These are phyloP conservation scores for Apiospora rasikravindrae DNA, from an alignment of 2,329 filamentous ascomycete species.

Conservation along the genomic window DNA sequence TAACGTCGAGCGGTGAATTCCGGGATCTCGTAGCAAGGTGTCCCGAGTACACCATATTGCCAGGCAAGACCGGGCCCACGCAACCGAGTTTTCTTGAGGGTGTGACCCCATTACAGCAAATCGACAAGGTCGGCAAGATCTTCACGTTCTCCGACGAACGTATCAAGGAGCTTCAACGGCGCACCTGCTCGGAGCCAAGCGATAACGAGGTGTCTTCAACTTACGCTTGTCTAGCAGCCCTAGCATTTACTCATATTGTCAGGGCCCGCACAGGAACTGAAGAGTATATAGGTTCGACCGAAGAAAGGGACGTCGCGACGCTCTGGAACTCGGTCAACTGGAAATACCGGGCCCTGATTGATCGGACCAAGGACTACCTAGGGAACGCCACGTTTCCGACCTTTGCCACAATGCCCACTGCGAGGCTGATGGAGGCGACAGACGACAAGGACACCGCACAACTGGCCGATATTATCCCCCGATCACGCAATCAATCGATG, in stretches of 20 bases:
- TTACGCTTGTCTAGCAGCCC: constrained; percentile 46
- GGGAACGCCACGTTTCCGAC: constrained; percentile 50
- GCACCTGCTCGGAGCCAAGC: constrained; percentile 29
- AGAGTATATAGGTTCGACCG: constrained; percentile 31
- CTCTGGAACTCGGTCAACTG: constrained; percentile 51
- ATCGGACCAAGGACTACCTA: constrained; percentile 41
- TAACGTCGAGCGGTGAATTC: constrained; percentile 27
- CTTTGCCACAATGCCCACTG: constrained; percentile 36
- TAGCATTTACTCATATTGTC: constrained; percentile 48
- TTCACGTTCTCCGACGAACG: constrained; percentile 45
- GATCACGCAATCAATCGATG: constrained; percentile 40
- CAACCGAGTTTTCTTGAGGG: constrained; percentile 37
- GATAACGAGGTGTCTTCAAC: constrained; percentile 38
- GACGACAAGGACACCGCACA: constrained; percentile 30
- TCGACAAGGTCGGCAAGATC: constrained; percentile 46
- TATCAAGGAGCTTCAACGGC: constrained; percentile 39
- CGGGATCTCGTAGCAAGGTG: constrained; percentile 37
- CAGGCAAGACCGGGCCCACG: constrained; percentile 43
- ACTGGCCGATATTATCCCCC: constrained; percentile 38
- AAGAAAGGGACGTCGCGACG: constrained; percentile 27
- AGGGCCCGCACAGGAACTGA: constrained; percentile 35
- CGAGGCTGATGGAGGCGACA: constrained; percentile 32
- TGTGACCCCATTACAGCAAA: constrained; percentile 35
- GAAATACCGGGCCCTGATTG: constrained; percentile 42
- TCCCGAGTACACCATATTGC: constrained; percentile 45